These are phyloP conservation scores for Corymbia calophylla DNA, from an alignment of 441 rosid genomes.

Conservation along the genomic window DNA sequence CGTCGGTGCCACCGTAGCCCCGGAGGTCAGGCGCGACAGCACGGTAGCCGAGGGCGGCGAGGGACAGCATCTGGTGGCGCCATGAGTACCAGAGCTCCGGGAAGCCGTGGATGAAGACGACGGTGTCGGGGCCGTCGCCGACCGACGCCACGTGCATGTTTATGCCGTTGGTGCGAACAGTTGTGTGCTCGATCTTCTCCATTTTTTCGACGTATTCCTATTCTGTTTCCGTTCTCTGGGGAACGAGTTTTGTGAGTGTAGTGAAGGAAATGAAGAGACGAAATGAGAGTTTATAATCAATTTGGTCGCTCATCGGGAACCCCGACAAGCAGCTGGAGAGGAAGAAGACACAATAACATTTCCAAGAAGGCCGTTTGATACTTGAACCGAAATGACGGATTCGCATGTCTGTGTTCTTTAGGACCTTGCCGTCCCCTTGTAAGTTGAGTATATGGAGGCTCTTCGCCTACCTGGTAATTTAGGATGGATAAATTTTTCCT, in stretches of 20 bases:
- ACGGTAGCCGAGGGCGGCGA: conserved; percentile 45
- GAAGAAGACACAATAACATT: not conserved
- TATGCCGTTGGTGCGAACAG: conserved; percentile 42
- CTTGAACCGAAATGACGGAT: not conserved
- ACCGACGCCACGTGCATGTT: conserved; percentile 45
- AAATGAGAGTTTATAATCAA: not conserved
- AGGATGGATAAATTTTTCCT: too few species aligned
- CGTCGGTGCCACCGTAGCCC: conserved; percentile 53
- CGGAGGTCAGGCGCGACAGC: conserved; percentile 71
- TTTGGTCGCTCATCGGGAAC: too few species aligned
- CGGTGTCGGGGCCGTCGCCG: conserved; percentile 35
- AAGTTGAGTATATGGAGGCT: not conserved
- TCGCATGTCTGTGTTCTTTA: not conserved
- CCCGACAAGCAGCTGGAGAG: not conserved
- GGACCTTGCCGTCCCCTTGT: not conserved
- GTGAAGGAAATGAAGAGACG: not conserved
- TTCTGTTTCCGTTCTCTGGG: not conserved
- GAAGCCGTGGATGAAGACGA: conserved; percentile 64
- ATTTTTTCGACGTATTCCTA: conserved; percentile 1
- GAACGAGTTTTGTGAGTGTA: not conserved
- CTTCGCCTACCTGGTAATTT: not conserved
- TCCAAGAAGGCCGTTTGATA: not conserved
- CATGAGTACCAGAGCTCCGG: conserved; percentile 65
- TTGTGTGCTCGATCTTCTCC: conserved; percentile 60
- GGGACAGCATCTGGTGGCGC: conserved; percentile 60